A percentile compares a stretch with the other conserved stretches of the same genome.
Evolutionary conservation across 164 flowering plant genomes (phyloP).

Genomic region (Warburgia ugandensis): DNA sequence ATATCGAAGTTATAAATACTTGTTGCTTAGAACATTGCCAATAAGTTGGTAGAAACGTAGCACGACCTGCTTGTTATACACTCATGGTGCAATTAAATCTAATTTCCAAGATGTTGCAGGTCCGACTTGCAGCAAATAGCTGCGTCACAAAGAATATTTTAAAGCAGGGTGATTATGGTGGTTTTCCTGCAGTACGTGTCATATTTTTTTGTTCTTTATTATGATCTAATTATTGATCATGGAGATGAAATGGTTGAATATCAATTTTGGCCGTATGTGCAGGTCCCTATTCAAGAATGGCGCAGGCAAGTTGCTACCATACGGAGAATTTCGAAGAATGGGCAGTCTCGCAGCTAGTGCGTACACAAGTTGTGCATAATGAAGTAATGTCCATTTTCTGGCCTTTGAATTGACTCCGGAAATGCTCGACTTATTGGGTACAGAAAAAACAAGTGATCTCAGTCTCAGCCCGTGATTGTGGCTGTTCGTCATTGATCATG

Average conservation of each 20-base stretch:
- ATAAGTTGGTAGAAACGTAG: not conserved
- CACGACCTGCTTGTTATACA: not conserved
- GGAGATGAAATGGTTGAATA: not conserved
- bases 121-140: constrained; percentile 84
- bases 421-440: no score
- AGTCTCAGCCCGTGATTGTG: no score
- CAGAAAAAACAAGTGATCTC: no score
- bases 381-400: no score
- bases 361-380: no score
- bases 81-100: not conserved
- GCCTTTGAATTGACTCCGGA: no score
- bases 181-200: constrained; percentile 96
- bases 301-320: constrained; percentile 57
- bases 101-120: constrained; percentile 37
- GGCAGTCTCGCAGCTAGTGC: constrained; percentile 1
- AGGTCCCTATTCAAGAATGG: constrained; percentile 76
- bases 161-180: constrained; percentile 86
- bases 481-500: no score
- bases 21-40: not conserved
- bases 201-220: not conserved
- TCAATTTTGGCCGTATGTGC: constrained; percentile 9
- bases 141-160: constrained; percentile 74
- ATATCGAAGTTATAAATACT: not conserved
- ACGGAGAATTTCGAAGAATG: constrained; percentile 20
- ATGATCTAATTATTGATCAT: not conserved